Evolutionary conservation across 306 rosid species (phyloP).

Genomic region (Cyclanthera cordifolia): DNA sequence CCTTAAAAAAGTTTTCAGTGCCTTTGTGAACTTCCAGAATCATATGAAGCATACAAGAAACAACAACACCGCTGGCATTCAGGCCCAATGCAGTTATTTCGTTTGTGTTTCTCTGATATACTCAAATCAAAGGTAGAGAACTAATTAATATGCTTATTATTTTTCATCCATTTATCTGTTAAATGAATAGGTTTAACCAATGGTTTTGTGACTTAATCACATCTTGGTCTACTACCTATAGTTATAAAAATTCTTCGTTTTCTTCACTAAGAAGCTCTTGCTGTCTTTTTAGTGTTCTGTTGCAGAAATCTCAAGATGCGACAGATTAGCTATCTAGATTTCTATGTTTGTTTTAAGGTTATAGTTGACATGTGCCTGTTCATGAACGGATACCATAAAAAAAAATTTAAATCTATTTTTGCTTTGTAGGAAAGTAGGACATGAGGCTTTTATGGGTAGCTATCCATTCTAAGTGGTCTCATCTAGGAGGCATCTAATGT

Average conservation of each 20-base stretch:
- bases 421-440: not conserved
- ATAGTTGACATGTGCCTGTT: no score
- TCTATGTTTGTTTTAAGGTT: not conserved
- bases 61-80: conserved; percentile 99
- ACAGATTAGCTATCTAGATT: not conserved
- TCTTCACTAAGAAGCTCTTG: not conserved
- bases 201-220: not conserved
- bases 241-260: not conserved
- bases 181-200: not conserved
- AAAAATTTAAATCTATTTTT: no score
- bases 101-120: conserved; percentile 70
- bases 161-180: not conserved
- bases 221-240: not conserved
- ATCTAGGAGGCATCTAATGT: not conserved
- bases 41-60: conserved; percentile 94
- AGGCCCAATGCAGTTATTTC: conserved; percentile 97
- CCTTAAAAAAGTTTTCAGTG: conserved; percentile 50
- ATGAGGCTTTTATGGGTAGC: not conserved
- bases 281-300: not conserved
- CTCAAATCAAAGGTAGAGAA: conserved; percentile 74
- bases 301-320: not conserved
- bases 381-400: no score
- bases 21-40: conserved; percentile 98
- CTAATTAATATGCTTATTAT: not conserved
- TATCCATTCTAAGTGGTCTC: not conserved